Conservation (phyloP, 148 eudicot species). For the Rhododendron vialii region DNA sequence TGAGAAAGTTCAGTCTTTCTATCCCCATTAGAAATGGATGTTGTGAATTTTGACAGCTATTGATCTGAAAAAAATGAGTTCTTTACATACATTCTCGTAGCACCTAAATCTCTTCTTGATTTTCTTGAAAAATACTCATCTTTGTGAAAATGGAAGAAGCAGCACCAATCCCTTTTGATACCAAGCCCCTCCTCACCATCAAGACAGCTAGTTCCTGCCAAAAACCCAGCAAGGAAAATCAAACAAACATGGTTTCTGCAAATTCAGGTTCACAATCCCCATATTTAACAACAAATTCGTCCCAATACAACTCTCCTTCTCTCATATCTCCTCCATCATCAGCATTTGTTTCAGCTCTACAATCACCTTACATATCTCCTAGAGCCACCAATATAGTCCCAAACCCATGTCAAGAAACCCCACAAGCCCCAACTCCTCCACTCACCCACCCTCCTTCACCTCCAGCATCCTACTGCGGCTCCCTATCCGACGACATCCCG, state of each 20-base stretch:
- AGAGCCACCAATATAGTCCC: slow-evolving; percentile 41
- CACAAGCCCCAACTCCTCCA: slow-evolving; percentile 15
- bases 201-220: slow-evolving; percentile 28
- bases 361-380: slow-evolving; percentile 83
- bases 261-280: slow-evolving; percentile 4
- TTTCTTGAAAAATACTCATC: background rate
- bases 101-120: too few relatives aligned
- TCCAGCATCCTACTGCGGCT: slow-evolving; percentile 48
- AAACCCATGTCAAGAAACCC: slow-evolving; percentile 15
- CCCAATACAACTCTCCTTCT: slow-evolving; percentile 62
- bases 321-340: slow-evolving; percentile 79
- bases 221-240: slow-evolving; percentile 11
- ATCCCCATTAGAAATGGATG: background rate
- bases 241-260: slow-evolving; percentile 15
- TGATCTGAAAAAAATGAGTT: slow-evolving; percentile 1
- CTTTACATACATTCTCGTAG: background rate
- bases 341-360: slow-evolving; percentile 75
- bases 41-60: background rate
- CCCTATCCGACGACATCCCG: slow-evolving; percentile 64
- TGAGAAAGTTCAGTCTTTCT: slow-evolving; percentile 8
- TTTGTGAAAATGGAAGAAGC: slow-evolving; percentile 31
- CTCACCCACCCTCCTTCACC: slow-evolving; percentile 49
- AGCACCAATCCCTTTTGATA: slow-evolving; percentile 19
- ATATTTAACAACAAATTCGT: slow-evolving; percentile 20
- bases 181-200: slow-evolving; percentile 34